Evolutionary conservation across 352 stramenopile genomes (phyloP), one percentile per base, ranked within the genome.

Genomic region (Phytophthora sansomeana): DNA sequence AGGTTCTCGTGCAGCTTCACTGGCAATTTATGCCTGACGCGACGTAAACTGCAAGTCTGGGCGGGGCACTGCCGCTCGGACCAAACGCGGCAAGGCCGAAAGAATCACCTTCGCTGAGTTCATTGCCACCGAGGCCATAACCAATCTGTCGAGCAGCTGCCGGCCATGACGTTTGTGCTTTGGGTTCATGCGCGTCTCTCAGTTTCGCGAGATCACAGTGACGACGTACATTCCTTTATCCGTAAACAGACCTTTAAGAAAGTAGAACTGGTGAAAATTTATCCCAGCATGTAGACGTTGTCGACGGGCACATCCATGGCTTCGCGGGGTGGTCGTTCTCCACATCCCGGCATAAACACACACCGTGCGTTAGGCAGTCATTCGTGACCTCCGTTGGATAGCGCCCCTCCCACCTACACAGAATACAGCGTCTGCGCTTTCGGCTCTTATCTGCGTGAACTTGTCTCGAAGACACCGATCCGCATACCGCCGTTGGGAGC

Each of bases 221-320:
- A 13, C 33, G 33, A 13, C 33, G 33, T 13, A 39, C 33, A 39
- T 39, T 39, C 38, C 39, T 32, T 59, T 49, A 4, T 21, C 26
- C 9, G 52, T 59, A 38, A 59, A 39, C 16, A 50, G 19, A 10
- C 50, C n/a, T 4, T 59, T 49, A 6, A 38, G 21, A 26, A 49
- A 41, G n/a, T 59, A 51, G 26, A 41, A 59, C 2, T 21, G 14
- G 17, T 59, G 52, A n/a, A n/a, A 50, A 59, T 29, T 59, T 51
- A 7, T 59, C 14, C 52, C 52, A 59, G n/a, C 38, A 50, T 14
- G 38, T 49, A n/a, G 21, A 59, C 5, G 39, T 32, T 10, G 28
- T 13, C 0, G 13, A 4, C 9, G 52, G 39, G 26, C 52, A 59
- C 52, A 50, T 59, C 52, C 39, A 59, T 14, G 28, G 3, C 8